These are phyloP conservation scores for Nemania diffusa DNA, from an alignment of 2,329 filamentous ascomycete species.

Conservation along the genomic window DNA sequence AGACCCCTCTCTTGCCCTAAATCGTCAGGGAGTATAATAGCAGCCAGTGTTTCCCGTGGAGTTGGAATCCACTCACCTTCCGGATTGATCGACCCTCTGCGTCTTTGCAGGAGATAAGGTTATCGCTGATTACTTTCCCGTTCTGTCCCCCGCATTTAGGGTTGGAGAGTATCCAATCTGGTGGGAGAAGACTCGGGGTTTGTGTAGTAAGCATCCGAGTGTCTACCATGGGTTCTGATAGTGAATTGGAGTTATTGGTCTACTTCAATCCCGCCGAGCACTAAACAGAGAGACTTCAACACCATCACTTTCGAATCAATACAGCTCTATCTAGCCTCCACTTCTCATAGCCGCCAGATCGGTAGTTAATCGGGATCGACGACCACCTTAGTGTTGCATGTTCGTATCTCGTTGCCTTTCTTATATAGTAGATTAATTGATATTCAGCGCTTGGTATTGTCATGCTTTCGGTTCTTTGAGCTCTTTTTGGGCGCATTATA, in stretches of 20 bases:
- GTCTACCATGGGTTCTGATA: not conserved
- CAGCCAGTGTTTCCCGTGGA: conserved; percentile 13
- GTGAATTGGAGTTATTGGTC: conserved; percentile 4
- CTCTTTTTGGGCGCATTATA: too few species aligned
- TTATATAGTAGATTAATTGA: too few species aligned
- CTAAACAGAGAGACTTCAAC: too few species aligned
- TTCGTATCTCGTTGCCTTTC: too few species aligned
- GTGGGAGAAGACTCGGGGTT: not conserved
- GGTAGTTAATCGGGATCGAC: too few species aligned
- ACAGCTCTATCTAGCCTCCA: too few species aligned
- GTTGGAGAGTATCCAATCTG: conserved; percentile 1
- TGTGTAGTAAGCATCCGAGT: conserved; percentile 16
- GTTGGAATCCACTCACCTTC: conserved; percentile 28
- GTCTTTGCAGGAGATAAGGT: conserved; percentile 26
- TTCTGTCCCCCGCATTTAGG: conserved; percentile 11
- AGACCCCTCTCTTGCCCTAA: not conserved
- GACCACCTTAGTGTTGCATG: too few species aligned
- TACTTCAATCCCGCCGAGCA: too few species aligned
- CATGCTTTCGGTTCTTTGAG: too few species aligned
- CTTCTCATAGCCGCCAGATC: too few species aligned
- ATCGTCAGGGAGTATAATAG: not conserved
- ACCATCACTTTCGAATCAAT: too few species aligned
- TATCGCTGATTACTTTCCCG: conserved; percentile 18
- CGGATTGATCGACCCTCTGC: conserved; percentile 12
- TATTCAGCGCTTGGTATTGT: too few species aligned